Evolutionary conservation across 2,329 filamentous ascomycete species (phyloP), one percentile per base, ranked within the genome.

Genomic region (Dryadomyces sulphureus): DNA sequence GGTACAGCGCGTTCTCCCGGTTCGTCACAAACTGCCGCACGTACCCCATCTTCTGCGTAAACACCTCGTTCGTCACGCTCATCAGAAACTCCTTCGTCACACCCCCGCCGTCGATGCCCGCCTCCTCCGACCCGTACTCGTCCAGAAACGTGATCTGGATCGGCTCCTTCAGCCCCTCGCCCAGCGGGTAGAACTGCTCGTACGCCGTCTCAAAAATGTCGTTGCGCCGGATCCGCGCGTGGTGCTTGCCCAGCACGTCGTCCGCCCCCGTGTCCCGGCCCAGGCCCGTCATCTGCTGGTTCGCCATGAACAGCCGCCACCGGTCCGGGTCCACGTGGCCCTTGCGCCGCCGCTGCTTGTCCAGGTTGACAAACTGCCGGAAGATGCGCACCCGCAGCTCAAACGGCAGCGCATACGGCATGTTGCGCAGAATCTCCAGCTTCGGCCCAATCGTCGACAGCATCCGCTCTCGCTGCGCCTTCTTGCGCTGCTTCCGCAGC

Each of bases 111-210:
- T 98, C 92, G 46, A 98, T 96, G 9, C 92, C 92, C 12, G 90
- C 90, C 63, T 98, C 92, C 7, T 77, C 72, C 1, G 81, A 77
- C 50, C 84, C 84, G 54, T 94, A 98, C 49, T 88, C 76, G 59
- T 98, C 92, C 38, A 95, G 80, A 60, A 98, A 98, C 0, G 86
- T 92, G 56, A 98, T 96, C 57, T 94, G 87, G 32, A 98, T 94
- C 0, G 88, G 87, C 57, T 96, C 90, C 59, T 96, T 96, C 47
- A 98, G 65, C 1, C 80, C 81, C 14, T 90, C 84, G 0, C 83
- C 84, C 5, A 96, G 70, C 1, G 75, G 62, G 55, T 87, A 95
- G 56, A 95, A 95, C 46, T 88, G 75, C 4, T 81, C 68, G 57
- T 81, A 90, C 0, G 92, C 92, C 64, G 95, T 89, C 17, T 85